phyloP scores from a whole-genome alignment of 257 asterid genomes.

The Solanum dulcamara region DNA sequence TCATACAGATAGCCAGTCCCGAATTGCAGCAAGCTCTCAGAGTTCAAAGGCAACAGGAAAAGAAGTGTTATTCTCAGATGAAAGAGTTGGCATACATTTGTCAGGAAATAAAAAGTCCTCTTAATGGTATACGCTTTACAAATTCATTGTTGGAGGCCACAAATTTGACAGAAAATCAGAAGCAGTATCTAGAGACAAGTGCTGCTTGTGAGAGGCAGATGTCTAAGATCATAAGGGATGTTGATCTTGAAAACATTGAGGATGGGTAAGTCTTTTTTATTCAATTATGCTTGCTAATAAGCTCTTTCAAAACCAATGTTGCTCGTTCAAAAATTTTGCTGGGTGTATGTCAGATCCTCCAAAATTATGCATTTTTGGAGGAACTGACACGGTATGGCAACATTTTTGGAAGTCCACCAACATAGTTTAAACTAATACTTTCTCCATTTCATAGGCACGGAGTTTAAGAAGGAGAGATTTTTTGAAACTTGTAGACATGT shows the following conservation, averaged over 20 bases:
- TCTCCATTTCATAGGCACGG: neutral
- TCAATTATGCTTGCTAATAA: neutral
- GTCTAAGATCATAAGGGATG: conserved; percentile 68
- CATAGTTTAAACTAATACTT: neutral
- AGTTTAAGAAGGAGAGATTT: neutral
- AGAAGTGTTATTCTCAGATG: conserved; percentile 40
- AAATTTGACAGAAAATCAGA: conserved; percentile 32
- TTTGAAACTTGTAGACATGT: neutral
- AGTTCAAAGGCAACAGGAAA: conserved; percentile 59
- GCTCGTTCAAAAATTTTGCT: neutral
- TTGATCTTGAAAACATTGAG: conserved; percentile 55
- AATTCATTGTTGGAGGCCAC: conserved; percentile 62
- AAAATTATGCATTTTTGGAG: neutral
- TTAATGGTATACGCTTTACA: conserved; percentile 69
- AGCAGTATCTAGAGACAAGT: conserved; percentile 71
- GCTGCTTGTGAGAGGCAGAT: conserved; percentile 13
- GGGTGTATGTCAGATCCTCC: neutral
- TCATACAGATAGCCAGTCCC: conserved; percentile 71
- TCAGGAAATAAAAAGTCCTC: conserved; percentile 72
- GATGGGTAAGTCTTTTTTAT: conserved; percentile 40
- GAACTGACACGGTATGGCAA: neutral
- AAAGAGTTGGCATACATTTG: conserved; percentile 80
- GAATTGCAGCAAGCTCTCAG: conserved; percentile 54
- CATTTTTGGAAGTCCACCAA: neutral
- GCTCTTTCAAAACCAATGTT: neutral